Evolutionary conservation across 768 basidiomycete species (phyloP).

Genomic region (Coprinopsis sp.): DNA sequence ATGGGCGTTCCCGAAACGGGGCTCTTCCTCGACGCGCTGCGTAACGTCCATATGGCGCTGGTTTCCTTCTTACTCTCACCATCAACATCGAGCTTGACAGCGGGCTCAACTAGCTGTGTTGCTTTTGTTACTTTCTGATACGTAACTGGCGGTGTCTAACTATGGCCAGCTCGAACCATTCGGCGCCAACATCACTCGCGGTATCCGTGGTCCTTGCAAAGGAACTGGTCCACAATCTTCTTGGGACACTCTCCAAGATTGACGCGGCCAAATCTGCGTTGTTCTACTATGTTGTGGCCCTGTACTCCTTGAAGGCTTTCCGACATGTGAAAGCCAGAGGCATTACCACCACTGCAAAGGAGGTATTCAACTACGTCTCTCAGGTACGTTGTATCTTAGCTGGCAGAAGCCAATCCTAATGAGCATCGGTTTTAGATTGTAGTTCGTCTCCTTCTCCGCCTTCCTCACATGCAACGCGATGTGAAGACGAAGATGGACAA

Average conservation of each 20-base stretch:
- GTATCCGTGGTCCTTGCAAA: conserved; percentile 1
- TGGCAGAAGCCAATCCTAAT: not conserved
- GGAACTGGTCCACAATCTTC: conserved; percentile 3
- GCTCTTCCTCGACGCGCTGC: no score
- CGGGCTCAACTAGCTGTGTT: no score
- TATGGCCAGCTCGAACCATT: not conserved
- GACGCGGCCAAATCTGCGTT: conserved; percentile 53
- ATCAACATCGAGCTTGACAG: no score
- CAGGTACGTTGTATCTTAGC: conserved; percentile 34
- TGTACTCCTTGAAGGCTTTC: conserved; percentile 46
- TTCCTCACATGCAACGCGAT: conserved; percentile 57
- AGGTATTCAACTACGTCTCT: conserved; percentile 49
- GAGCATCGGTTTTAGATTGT: conserved; percentile 12
- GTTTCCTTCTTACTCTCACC: no score
- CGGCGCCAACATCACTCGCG: not conserved
- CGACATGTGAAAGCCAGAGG: conserved; percentile 67
- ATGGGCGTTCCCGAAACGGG: no score
- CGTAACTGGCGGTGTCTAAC: no score
- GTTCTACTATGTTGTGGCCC: conserved; percentile 54
- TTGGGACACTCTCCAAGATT: conserved; percentile 17
- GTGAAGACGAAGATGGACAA: conserved; percentile 61
- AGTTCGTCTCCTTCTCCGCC: conserved; percentile 51
- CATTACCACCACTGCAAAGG: conserved; percentile 39
- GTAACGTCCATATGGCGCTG: no score
- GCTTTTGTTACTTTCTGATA: no score